These are phyloP conservation scores for Podila verticillata DNA, from an alignment of 192 early-diverging fungal species.

Conservation along the genomic window DNA sequence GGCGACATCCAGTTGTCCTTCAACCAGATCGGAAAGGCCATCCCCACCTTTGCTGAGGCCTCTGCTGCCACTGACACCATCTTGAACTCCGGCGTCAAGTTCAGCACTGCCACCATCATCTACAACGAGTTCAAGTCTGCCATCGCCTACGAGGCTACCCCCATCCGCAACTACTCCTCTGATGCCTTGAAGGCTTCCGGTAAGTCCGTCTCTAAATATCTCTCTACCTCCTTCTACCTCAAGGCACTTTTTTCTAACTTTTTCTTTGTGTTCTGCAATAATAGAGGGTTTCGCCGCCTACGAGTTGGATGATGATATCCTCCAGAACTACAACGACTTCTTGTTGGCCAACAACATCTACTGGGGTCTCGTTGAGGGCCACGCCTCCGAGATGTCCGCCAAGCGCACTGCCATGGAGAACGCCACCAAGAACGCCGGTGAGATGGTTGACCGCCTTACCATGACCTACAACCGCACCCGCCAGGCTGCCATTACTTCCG, in stretches of 20 bases:
- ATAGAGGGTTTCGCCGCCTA: constrained; percentile 84
- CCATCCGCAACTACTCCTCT: constrained; percentile 71
- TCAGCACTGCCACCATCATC: constrained; percentile 81
- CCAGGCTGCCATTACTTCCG: constrained; percentile 97
- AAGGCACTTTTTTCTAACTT: background rate
- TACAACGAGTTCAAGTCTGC: constrained; percentile 97
- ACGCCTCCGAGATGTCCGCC: constrained; percentile 95
- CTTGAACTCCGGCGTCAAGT: constrained; percentile 65
- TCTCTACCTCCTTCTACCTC: too few relatives aligned
- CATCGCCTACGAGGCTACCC: constrained; percentile 89
- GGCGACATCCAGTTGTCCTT: constrained; percentile 86
- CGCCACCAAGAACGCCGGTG: constrained; percentile 98
- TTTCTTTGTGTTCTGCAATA: constrained; percentile 25
- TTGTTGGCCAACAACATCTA: constrained; percentile 92
- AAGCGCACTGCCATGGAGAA: constrained; percentile 99
- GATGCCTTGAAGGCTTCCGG: constrained; percentile 78
- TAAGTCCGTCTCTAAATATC: constrained; percentile 70
- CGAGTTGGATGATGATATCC: constrained; percentile 89
- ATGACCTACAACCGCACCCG: constrained; percentile 95
- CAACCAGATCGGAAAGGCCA: constrained; percentile 91
- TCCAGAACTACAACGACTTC: constrained; percentile 93
- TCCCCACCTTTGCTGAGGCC: constrained; percentile 91
- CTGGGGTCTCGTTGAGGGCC: constrained; percentile 97
- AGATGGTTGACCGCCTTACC: constrained; percentile 97
- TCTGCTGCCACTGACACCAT: constrained; percentile 84